Base-by-base conservation (phyloP, 2,329 filamentous ascomycete genomes). In the Colletotrichum phormii region DNA sequence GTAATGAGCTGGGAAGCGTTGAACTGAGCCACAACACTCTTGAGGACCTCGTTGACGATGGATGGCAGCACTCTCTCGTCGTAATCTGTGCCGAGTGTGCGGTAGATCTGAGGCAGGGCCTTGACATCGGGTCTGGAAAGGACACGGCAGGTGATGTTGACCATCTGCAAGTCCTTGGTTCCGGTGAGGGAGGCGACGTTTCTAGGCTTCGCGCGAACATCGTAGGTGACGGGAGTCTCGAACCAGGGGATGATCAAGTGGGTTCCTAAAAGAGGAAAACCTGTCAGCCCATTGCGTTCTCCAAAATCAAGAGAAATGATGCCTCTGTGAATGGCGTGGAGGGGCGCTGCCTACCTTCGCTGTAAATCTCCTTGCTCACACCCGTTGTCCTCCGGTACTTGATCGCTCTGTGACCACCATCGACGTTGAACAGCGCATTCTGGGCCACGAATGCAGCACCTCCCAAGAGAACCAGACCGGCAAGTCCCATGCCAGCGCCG, bases 111-210 rank as follows among this genome's bases (percentile, higher is more conserved):
- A 22, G 97, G 97, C 54, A 99, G 91, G 37, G 95, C 94, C 76
- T 94, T 91, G 80, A 99, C 87, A 71, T 95, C 91, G 69, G 97
- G 97, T 78, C 95, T 89, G 72, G 96, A 98, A 65, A 99, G 94
- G 72, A 99, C 97, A 94, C 97, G 96, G 86, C 97, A 99, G 81
- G 96, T 99, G 82, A 99, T 98, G 90, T 99, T 99, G 82, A 98
- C 97, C 97, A 99, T 99, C 88, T 99, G 97, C 85, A 99, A 87
- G 85, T 99, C 97, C 89, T 99, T 99, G 81, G 97, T 99, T 78
- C 97, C 97, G 73, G 97, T 99, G 77, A 99, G 90, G 77, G 97
- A 98, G 77, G 97, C 94, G 78, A 99, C 95, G 81, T 97, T 98
- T 82, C 97, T 92, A 79, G 97, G 97, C 88, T 96, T 98, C 73